phyloP scores from a whole-genome alignment of 2,329 filamentous ascomycete species.

The Akanthomyces dipterigenus region DNA sequence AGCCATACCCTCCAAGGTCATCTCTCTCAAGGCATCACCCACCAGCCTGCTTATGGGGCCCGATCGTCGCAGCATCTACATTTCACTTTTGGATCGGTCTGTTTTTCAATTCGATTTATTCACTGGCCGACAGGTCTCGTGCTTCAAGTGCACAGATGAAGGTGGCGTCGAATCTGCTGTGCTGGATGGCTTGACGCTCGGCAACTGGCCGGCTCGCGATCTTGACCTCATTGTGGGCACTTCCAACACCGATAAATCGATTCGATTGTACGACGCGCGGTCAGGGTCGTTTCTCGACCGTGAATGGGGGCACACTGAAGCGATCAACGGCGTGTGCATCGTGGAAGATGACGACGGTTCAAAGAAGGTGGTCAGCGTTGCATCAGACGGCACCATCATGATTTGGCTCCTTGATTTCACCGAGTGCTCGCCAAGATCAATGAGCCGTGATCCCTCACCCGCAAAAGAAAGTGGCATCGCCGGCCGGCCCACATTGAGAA shows the following conservation, averaged over 20 bases:
- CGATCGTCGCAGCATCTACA: slow-evolving; percentile 52
- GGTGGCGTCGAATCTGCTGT: slow-evolving; percentile 76
- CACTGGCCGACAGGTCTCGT: slow-evolving; percentile 61
- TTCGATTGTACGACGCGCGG: slow-evolving; percentile 78
- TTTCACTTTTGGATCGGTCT: slow-evolving; percentile 55
- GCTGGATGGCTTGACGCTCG: slow-evolving; percentile 68
- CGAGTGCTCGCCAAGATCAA: slow-evolving; percentile 33
- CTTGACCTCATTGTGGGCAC: slow-evolving; percentile 71
- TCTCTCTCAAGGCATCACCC: slow-evolving; percentile 80
- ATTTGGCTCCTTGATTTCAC: slow-evolving; percentile 58
- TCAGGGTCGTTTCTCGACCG: slow-evolving; percentile 72
- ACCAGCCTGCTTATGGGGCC: slow-evolving; percentile 71
- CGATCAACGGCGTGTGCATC: slow-evolving; percentile 78
- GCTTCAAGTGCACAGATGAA: slow-evolving; percentile 78
- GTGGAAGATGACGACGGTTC: slow-evolving; percentile 52
- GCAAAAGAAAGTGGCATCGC: slow-evolving; percentile 43
- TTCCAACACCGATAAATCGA: slow-evolving; percentile 92
- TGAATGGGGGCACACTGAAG: slow-evolving; percentile 93
- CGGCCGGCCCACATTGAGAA: slow-evolving; percentile 67
- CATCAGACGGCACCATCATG: slow-evolving; percentile 77
- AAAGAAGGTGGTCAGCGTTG: slow-evolving; percentile 63
- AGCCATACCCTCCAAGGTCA: slow-evolving; percentile 68
- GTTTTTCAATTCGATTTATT: slow-evolving; percentile 56
- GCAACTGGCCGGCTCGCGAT: slow-evolving; percentile 45
- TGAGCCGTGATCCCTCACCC: slow-evolving; percentile 48